These are phyloP conservation scores for Lactifluus echinatus DNA, from an alignment of 768 basidiomycete genomes.

Conservation along the genomic window DNA sequence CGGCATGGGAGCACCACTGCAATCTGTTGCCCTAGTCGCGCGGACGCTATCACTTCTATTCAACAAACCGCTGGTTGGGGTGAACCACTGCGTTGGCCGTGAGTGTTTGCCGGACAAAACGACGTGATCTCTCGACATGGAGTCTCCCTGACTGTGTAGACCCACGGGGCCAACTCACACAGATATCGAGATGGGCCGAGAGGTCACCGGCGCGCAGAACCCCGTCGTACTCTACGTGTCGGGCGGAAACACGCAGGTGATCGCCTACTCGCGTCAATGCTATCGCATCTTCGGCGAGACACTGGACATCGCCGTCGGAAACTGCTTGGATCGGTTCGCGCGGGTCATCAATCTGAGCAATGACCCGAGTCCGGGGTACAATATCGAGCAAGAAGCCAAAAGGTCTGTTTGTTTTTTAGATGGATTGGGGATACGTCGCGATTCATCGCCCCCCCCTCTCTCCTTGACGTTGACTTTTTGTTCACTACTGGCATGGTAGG, in stretches of 20 bases:
- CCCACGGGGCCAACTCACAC: no score
- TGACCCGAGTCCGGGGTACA: slow-evolving; percentile 93
- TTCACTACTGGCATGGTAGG: no score
- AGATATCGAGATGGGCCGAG: slow-evolving; percentile 99
- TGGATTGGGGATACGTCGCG: no score
- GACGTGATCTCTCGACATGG: neutral
- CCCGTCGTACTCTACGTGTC: slow-evolving; percentile 98
- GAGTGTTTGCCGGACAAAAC: slow-evolving; percentile 27
- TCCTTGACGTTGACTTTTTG: neutral
- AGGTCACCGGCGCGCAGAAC: slow-evolving; percentile 89
- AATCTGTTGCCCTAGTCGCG: slow-evolving; percentile 91
- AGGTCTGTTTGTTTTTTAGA: slow-evolving; percentile 42
- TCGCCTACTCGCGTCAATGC: slow-evolving; percentile 94
- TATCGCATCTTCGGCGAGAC: slow-evolving; percentile 99
- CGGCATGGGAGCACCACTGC: slow-evolving; percentile 98
- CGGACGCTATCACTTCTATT: slow-evolving; percentile 83
- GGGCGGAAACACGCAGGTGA: slow-evolving; percentile 98
- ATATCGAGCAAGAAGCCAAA: slow-evolving; percentile 94
- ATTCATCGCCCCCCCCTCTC: no score
- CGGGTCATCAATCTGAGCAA: slow-evolving; percentile 90
- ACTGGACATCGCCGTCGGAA: slow-evolving; percentile 98
- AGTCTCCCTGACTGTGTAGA: neutral
- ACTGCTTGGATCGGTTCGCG: slow-evolving; percentile 96
- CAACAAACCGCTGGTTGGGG: slow-evolving; percentile 86
- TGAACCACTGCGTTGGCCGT: slow-evolving; percentile 99